These are phyloP conservation scores for Vigna nakashimae DNA, from an alignment of 306 rosid species.

Conservation along the genomic window DNA sequence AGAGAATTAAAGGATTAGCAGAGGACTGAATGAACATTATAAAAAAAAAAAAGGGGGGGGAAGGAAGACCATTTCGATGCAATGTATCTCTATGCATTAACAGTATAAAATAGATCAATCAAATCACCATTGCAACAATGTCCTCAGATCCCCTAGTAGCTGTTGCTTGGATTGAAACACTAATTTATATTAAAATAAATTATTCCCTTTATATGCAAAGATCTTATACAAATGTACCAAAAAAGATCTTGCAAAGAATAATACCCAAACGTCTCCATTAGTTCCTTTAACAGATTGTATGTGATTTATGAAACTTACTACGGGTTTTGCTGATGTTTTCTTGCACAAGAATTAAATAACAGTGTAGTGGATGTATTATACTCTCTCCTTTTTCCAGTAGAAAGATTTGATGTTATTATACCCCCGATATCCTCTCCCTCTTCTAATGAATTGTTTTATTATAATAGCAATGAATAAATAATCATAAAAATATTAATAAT, in stretches of 20 bases:
- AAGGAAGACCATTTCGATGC: too few relatives aligned
- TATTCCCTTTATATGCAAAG: conserved; percentile 1
- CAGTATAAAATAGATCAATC: not conserved
- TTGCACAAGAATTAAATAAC: not conserved
- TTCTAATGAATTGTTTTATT: conserved; percentile 2
- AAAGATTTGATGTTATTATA: not conserved
- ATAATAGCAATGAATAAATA: not conserved
- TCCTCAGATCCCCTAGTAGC: not conserved
- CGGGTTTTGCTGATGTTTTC: conserved; percentile 2
- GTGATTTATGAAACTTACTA: not conserved
- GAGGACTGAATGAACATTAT: not conserved
- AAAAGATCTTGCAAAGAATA: not conserved
- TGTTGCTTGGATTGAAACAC: conserved; percentile 3
- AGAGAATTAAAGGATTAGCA: not conserved
- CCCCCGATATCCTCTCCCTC: not conserved
- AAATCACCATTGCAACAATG: not conserved
- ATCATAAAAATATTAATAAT: not conserved
- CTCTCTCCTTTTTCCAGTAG: not conserved
- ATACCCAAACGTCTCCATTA: not conserved
- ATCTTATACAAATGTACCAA: not conserved
- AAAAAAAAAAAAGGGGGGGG: not conserved
- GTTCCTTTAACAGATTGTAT: not conserved
- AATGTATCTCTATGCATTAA: not conserved
- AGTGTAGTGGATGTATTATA: not conserved
- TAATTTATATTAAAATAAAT: not conserved